These are phyloP conservation scores for Aspergillus udagawae DNA, from an alignment of 2,329 filamentous ascomycete species.

Conservation along the genomic window DNA sequence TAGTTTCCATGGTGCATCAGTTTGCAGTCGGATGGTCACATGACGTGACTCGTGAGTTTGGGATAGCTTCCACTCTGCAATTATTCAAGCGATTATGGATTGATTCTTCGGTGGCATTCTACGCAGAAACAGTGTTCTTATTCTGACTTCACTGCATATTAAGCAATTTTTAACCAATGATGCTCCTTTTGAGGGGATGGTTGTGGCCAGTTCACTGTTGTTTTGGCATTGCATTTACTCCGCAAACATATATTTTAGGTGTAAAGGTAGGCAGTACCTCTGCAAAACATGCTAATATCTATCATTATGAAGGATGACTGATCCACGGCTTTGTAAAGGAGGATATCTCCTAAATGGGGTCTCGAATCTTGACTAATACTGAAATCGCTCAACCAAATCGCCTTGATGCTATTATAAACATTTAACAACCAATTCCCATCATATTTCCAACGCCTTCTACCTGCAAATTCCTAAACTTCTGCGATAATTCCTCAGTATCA, in stretches of 20 bases:
- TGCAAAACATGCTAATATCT: too few relatives aligned
- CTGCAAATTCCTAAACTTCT: constrained; percentile 3
- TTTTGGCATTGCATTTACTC: neutral
- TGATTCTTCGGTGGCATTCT: neutral
- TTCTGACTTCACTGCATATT: neutral
- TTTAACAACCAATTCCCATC: constrained; percentile 16
- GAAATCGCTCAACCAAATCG: neutral
- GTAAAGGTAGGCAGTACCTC: neutral
- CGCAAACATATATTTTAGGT: neutral
- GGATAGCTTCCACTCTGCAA: neutral
- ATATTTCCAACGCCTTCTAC: constrained; percentile 7
- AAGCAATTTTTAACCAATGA: neutral
- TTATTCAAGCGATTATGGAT: neutral
- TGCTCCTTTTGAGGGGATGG: neutral
- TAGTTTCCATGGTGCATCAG: neutral
- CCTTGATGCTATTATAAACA: neutral
- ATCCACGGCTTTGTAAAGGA: too few relatives aligned
- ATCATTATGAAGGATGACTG: neutral
- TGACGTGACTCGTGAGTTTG: neutral
- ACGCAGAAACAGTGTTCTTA: neutral
- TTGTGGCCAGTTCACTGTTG: neutral
- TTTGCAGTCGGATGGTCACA: neutral
- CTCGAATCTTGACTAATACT: neutral
- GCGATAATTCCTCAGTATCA: constrained; percentile 15
- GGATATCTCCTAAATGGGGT: neutral